Percentiles rank a stretch among this genome's conserved stretches.
These are phyloP conservation scores for Knoxia roxburghii DNA, from an alignment of 257 asterid species.

Conservation along the genomic window DNA sequence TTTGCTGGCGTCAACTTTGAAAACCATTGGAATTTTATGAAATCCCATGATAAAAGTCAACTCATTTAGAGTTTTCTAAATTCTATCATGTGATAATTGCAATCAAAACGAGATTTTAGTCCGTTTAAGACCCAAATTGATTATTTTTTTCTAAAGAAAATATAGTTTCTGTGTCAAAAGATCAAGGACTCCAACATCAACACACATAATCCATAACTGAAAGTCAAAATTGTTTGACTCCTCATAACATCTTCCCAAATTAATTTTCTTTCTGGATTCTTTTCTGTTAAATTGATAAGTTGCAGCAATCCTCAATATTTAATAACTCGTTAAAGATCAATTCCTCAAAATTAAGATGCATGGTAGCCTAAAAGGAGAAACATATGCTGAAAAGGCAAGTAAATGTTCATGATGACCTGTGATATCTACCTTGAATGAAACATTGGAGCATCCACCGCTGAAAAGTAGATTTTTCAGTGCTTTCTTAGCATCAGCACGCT, in stretches of 20 bases:
- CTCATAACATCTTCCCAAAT: background rate
- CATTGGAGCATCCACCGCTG: slow-evolving; percentile 41
- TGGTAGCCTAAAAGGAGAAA: background rate
- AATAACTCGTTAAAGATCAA: background rate
- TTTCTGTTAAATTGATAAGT: background rate
- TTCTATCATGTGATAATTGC: background rate
- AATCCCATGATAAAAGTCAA: background rate
- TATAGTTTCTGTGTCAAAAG: background rate
- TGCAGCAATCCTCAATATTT: background rate
- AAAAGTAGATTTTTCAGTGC: slow-evolving; percentile 54
- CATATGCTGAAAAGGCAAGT: background rate
- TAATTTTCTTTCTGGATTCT: background rate
- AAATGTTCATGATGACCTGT: background rate
- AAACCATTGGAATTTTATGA: background rate
- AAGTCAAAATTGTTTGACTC: background rate
- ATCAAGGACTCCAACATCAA: background rate
- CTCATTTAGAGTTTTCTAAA: background rate
- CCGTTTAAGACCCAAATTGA: background rate
- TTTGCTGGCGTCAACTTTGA: background rate
- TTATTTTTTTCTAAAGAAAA: background rate
- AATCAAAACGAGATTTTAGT: background rate
- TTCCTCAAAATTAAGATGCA: background rate
- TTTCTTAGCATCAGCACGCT: slow-evolving; percentile 62
- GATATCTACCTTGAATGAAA: slow-evolving; percentile 46
- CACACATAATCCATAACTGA: background rate